A percentile compares a stretch with the other conserved stretches of the same genome.
phyloP scores from a whole-genome alignment of 352 stramenopile species.

The Plasmopara halstedii region DNA sequence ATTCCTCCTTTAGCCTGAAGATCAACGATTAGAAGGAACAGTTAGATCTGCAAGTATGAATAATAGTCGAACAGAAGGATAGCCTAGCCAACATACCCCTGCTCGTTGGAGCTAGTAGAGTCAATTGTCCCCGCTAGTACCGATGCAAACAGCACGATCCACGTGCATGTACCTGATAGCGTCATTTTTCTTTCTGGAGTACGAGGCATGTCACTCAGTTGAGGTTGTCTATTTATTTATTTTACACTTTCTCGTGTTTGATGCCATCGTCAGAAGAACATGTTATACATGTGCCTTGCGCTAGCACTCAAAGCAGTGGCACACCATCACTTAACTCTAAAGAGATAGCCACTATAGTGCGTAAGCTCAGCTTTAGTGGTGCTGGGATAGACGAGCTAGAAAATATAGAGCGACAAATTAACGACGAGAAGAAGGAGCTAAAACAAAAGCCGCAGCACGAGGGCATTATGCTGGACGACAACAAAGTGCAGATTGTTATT shows the following conservation, averaged over 20 bases:
- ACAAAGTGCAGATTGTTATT: slow-evolving; percentile 55
- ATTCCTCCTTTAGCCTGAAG: slow-evolving; percentile 55
- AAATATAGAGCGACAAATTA: background rate
- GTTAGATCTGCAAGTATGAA: slow-evolving; percentile 8
- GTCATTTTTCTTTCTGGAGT: slow-evolving; percentile 4
- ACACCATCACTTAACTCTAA: slow-evolving; percentile 8
- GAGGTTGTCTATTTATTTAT: background rate
- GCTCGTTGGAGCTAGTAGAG: slow-evolving; percentile 3
- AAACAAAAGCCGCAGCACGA: slow-evolving; percentile 10
- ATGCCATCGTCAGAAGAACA: slow-evolving; percentile 7
- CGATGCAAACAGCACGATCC: slow-evolving; percentile 24
- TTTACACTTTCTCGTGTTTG: slow-evolving; percentile 6
- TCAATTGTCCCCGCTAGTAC: slow-evolving; percentile 23
- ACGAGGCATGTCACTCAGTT: background rate
- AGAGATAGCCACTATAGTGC: slow-evolving; percentile 16
- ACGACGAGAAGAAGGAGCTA: slow-evolving; percentile 1
- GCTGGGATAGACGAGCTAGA: slow-evolving; percentile 24
- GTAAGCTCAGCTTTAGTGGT: slow-evolving; percentile 64
- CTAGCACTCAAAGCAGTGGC: slow-evolving; percentile 6
- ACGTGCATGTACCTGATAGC: background rate
- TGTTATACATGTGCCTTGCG: slow-evolving; percentile 16
- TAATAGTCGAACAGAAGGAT: background rate
- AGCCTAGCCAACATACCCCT: background rate
- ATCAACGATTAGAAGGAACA: background rate
- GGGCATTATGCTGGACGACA: slow-evolving; percentile 1